phyloP scores from a whole-genome alignment of 2,329 filamentous ascomycete species.

The Fonsecaea monophora region DNA sequence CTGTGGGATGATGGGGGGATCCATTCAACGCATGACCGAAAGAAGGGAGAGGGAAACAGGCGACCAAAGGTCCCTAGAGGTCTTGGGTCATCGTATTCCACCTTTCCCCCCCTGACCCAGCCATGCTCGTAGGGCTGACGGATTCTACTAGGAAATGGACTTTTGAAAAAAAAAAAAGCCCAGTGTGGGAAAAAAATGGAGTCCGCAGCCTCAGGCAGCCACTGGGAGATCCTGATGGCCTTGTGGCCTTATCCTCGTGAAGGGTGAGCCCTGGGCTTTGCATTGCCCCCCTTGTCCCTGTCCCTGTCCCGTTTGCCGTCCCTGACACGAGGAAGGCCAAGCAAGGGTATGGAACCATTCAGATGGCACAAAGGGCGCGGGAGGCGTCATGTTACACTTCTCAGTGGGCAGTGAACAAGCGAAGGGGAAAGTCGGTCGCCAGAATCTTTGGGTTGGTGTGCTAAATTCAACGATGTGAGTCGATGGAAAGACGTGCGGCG shows the following conservation, averaged over 20 bases:
- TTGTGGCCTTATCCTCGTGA: background rate
- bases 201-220: slow-evolving; percentile 16
- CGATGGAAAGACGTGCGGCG: slow-evolving; percentile 10
- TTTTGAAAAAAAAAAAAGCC: slow-evolving; percentile 12
- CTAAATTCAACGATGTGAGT: slow-evolving; percentile 31
- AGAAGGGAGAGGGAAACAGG: background rate
- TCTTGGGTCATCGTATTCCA: background rate
- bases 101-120: background rate
- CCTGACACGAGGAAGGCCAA: slow-evolving; percentile 5
- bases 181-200: background rate
- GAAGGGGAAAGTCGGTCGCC: slow-evolving; percentile 14
- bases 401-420: slow-evolving; percentile 30
- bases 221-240: slow-evolving; percentile 7
- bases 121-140: slow-evolving; percentile 33
- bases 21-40: background rate
- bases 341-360: slow-evolving; percentile 13
- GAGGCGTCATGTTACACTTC: slow-evolving; percentile 29
- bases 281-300: slow-evolving; percentile 13
- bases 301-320: background rate
- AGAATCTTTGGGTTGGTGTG: slow-evolving; percentile 13
- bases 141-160: slow-evolving; percentile 20
- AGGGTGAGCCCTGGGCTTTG: slow-evolving; percentile 19
- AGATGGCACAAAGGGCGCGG: background rate
- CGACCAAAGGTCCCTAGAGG: slow-evolving; percentile 16
- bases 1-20: background rate